phyloP scores from a whole-genome alignment of 1,139 yeast genomes.

The Blastobotrys aristatus region DNA sequence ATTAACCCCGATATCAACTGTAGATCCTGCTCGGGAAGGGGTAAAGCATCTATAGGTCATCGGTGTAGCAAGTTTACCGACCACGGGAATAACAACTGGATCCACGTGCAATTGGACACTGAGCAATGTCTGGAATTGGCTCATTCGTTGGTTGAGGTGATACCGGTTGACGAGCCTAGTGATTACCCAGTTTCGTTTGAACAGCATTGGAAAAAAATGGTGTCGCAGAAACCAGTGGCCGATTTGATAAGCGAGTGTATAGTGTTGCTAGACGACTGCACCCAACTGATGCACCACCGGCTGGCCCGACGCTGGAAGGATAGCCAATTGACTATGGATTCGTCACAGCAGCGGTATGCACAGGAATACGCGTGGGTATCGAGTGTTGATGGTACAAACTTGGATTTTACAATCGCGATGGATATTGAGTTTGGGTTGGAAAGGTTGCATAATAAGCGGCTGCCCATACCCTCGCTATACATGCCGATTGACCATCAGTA shows the following conservation, averaged over 20 bases:
- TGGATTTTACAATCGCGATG: background rate
- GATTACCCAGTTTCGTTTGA: background rate
- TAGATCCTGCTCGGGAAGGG: background rate
- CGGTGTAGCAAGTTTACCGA: slow-evolving; percentile 2
- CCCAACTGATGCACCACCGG: background rate
- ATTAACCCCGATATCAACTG: background rate
- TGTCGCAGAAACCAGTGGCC: background rate
- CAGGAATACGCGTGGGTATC: background rate
- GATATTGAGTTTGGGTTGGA: background rate
- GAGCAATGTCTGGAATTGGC: background rate
- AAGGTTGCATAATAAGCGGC: background rate
- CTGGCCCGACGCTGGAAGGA: background rate
- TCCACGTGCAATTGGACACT: background rate
- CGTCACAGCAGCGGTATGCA: background rate
- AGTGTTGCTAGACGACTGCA: background rate
- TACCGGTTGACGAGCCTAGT: background rate
- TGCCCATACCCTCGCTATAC: background rate
- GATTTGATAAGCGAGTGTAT: background rate
- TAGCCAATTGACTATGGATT: background rate
- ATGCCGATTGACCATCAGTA: background rate
- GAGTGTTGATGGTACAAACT: background rate
- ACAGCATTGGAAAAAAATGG: background rate
- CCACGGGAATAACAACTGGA: slow-evolving; percentile 6
- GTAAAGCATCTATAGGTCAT: background rate
- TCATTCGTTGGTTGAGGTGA: background rate